Evolutionary conservation across 805 yeast species (phyloP).

Genomic region (Schwanniomyces pseudopolymorphus): DNA sequence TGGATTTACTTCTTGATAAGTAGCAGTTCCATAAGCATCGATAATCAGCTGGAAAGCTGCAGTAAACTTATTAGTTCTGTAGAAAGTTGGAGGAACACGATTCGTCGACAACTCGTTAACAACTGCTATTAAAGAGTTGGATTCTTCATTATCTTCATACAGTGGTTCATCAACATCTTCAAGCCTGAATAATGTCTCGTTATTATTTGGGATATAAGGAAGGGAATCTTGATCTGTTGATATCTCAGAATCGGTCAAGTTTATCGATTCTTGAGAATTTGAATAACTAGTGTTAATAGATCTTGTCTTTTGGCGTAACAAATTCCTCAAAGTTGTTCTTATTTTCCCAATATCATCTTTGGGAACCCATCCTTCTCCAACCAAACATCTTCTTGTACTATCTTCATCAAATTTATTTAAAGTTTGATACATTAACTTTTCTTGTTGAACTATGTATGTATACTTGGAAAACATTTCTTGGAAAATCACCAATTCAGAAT

Average conservation of each 20-base stretch:
- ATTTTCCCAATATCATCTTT: slow-evolving; percentile 43
- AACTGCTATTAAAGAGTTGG: slow-evolving; percentile 34
- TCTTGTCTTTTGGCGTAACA: slow-evolving; percentile 38
- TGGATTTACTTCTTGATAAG: slow-evolving; percentile 73
- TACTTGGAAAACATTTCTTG: slow-evolving; percentile 36
- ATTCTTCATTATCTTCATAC: slow-evolving; percentile 17
- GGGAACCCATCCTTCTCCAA: slow-evolving; percentile 78
- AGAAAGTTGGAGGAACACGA: slow-evolving; percentile 70
- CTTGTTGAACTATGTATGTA: slow-evolving; percentile 44
- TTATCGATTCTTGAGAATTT: slow-evolving; percentile 17
- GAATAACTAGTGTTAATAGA: not conserved
- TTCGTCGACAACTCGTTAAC: slow-evolving; percentile 63
- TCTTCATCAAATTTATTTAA: slow-evolving; percentile 72
- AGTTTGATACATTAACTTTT: slow-evolving; percentile 56
- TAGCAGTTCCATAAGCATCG: slow-evolving; percentile 78
- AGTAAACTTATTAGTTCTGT: slow-evolving; percentile 68
- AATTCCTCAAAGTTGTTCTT: slow-evolving; percentile 39
- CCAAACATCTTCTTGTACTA: slow-evolving; percentile 60
- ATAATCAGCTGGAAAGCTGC: slow-evolving; percentile 66
- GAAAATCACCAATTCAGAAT: slow-evolving; percentile 35
- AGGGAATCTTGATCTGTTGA: slow-evolving; percentile 3
- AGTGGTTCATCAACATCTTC: slow-evolving; percentile 15
- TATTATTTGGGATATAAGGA: slow-evolving; percentile 4
- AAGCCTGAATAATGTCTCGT: slow-evolving; percentile 20
- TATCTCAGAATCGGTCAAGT: slow-evolving; percentile 9